phyloP scores from a whole-genome alignment of 2,329 filamentous ascomycete genomes.

The Fusarium zealandicum region DNA sequence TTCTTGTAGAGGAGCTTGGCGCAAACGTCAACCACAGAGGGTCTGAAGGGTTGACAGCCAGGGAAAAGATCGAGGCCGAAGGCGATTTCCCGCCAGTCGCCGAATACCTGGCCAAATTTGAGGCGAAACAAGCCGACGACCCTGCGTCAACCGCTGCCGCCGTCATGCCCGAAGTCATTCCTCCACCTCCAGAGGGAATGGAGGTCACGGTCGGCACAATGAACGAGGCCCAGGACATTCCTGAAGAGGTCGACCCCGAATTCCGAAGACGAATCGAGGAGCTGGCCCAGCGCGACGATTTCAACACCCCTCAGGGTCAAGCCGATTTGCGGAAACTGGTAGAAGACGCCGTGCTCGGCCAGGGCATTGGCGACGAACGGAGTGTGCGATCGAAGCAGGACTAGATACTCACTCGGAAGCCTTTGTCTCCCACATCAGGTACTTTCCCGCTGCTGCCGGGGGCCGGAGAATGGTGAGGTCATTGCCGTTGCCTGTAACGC shows the following conservation, averaged over 20 bases:
- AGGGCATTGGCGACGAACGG: conserved; percentile 68
- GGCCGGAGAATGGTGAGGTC: conserved; percentile 64
- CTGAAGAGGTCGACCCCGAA: conserved; percentile 76
- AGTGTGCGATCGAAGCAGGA: conserved; percentile 69
- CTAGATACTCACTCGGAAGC: conserved; percentile 53
- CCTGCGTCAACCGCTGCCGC: conserved; percentile 42
- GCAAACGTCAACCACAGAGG: conserved; percentile 72
- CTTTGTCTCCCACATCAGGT: conserved; percentile 67
- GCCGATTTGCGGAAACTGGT: conserved; percentile 79
- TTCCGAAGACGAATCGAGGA: conserved; percentile 89
- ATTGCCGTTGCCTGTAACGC: conserved; percentile 52
- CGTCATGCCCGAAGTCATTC: conserved; percentile 53
- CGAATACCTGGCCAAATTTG: conserved; percentile 28
- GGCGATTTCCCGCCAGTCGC: conserved; percentile 37
- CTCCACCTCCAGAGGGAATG: conserved; percentile 76
- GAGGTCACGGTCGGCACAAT: conserved; percentile 80
- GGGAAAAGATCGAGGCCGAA: conserved; percentile 70
- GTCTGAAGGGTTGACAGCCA: conserved; percentile 78
- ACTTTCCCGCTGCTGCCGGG: conserved; percentile 58
- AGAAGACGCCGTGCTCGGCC: conserved; percentile 76
- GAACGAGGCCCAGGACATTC: conserved; percentile 65
- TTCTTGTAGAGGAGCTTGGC: conserved; percentile 82
- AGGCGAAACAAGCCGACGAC: conserved; percentile 39
- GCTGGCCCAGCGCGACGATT: conserved; percentile 82
- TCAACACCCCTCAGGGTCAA: conserved; percentile 82